Conservation (phyloP, 2,329 filamentous ascomycete genomes). For the Celoporthe dispersa region DNA sequence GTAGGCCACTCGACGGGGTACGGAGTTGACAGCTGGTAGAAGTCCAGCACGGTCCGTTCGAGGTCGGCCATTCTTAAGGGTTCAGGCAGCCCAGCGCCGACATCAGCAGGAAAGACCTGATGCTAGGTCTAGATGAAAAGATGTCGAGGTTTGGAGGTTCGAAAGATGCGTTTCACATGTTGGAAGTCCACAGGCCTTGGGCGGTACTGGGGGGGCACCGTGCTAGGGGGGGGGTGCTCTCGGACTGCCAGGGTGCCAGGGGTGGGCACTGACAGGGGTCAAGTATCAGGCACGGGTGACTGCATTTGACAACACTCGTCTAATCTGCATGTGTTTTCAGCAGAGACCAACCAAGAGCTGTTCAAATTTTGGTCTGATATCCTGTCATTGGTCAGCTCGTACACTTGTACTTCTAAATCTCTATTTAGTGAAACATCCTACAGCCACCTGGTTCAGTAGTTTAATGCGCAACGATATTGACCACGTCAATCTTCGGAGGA, state of each 20-base stretch:
- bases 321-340: not conserved
- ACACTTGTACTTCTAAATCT: too few relatives aligned
- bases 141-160: not conserved
- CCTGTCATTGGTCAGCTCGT: too few relatives aligned
- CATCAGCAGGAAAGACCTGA: not conserved
- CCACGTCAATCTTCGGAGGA: too few relatives aligned
- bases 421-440: not conserved
- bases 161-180: constrained; percentile 10
- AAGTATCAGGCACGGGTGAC: not conserved
- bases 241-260: not conserved
- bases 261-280: not conserved
- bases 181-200: too few relatives aligned
- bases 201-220: not conserved
- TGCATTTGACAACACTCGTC: not conserved
- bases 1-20: constrained; percentile 86
- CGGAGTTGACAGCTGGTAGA: constrained; percentile 82
- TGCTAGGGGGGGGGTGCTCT: not conserved
- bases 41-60: constrained; percentile 78
- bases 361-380: too few relatives aligned
- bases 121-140: not conserved
- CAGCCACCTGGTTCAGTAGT: too few relatives aligned
- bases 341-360: too few relatives aligned
- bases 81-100: not conserved
- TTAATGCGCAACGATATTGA: too few relatives aligned
- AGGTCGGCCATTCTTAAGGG: constrained; percentile 65